Evolutionary conservation across 2,329 filamentous ascomycete species (phyloP), one percentile per base, ranked within the genome.

Genomic region (Ceratocystis cubensis): DNA sequence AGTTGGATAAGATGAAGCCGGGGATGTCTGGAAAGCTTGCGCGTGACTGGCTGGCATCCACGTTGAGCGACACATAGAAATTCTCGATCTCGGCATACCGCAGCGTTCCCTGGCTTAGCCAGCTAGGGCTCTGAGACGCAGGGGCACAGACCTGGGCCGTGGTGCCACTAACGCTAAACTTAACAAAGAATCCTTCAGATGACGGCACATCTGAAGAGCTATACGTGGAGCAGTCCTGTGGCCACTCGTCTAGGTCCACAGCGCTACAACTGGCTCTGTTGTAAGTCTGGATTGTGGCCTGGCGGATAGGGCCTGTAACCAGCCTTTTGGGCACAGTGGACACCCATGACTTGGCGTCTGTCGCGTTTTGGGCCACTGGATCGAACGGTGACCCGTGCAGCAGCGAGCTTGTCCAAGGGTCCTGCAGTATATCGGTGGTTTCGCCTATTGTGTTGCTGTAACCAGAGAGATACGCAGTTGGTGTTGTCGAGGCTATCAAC

Each of bases 401-500:
- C 6, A 68, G 20, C 7, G 61, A 28, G 13, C 30, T 56, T 46
- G 37, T 61, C 66, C 66, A 68, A 7, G 66, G 66, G 8, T 48
- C 8, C 25, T 65, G 20, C n/a, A 65, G 45, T 13, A 59, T 28
- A 5, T 7, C 7, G 8, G 66, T 64, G 25, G 64, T 30, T n/a
- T 44, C 66, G 41, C 63, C 63, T 37, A 68, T 59, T 7, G 66
- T 68, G 5, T 59, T 65, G 25, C 37, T 25, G 37, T 65, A 68
- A 3, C 66, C 66, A 5, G 63, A 68, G 33, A 68, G 46, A 63
- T 68, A 68, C 7, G 63, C 66, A 17, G 46, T 37, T n/a, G 63
- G 63, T 28, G 66, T 68, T 7, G 66, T 68, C 13, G 46, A 41
- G 4, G 59, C 66, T 63, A 68, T 63, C 66, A 68, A 63, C 5